Percentiles rank a stretch among this genome's conserved stretches.
These are phyloP conservation scores for Ulvella scutata DNA, from an alignment of 139 green algal genomes.

Conservation along the genomic window DNA sequence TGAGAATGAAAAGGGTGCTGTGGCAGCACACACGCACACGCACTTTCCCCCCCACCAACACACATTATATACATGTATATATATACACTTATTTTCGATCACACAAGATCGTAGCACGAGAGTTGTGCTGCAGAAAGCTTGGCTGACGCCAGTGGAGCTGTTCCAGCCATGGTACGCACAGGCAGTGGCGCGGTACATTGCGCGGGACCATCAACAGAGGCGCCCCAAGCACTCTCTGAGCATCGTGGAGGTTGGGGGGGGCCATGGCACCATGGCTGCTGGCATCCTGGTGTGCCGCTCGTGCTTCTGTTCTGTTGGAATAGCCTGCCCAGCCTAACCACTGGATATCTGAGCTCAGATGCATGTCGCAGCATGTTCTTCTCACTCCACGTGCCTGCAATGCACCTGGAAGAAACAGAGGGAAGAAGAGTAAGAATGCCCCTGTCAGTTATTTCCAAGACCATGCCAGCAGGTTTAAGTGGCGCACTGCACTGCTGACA, in stretches of 20 bases:
- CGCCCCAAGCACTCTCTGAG: constrained; percentile 27
- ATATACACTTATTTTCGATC: no score
- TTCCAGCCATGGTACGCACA: constrained; percentile 59
- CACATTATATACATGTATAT: no score
- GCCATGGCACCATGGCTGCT: constrained; percentile 54
- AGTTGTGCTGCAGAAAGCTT: constrained; percentile 16
- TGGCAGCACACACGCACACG: background rate
- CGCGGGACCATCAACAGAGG: constrained; percentile 21
- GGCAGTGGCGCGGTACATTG: constrained; percentile 29
- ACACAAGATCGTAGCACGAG: background rate
- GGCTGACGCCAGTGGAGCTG: constrained; percentile 68
- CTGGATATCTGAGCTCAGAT: no score
- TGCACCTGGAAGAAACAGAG: no score
- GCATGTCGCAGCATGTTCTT: no score
- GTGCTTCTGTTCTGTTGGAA: no score
- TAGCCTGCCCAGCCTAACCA: background rate
- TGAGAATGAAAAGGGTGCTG: no score
- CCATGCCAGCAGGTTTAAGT: no score
- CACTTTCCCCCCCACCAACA: background rate
- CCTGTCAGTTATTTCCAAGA: no score
- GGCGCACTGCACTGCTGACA: no score
- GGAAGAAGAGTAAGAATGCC: no score
- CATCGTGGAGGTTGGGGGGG: constrained; percentile 65
- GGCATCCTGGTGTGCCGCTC: constrained; percentile 43
- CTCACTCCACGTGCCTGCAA: no score